phyloP scores from a whole-genome alignment of 768 basidiomycete species.

The Pleurotus cornucopiae region DNA sequence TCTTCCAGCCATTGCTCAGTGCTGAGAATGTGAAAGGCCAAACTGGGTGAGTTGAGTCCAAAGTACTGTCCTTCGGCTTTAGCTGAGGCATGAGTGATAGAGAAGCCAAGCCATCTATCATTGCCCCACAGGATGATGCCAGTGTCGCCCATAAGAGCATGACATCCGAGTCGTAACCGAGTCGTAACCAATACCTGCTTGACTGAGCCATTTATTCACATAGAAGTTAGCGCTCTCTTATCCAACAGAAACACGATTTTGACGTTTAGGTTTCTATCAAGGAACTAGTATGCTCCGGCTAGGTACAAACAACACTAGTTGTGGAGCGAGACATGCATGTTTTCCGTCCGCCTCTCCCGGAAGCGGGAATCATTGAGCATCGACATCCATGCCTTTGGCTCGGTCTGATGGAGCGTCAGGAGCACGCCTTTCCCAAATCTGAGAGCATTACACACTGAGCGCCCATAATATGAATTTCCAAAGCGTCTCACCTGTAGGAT shows the following conservation, averaged over 20 bases:
- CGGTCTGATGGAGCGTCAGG: constrained; percentile 19
- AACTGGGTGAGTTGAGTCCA: constrained; percentile 14
- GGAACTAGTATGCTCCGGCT: not conserved
- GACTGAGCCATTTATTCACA: not conserved
- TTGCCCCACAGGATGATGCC: not conserved
- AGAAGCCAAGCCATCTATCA: constrained; percentile 5
- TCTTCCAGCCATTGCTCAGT: constrained; percentile 51
- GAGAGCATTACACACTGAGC: constrained; percentile 2
- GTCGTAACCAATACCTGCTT: no score
- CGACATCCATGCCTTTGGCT: constrained; percentile 24
- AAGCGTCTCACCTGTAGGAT: constrained; percentile 74
- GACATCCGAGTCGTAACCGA: not conserved
- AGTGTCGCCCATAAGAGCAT: not conserved
- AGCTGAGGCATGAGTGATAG: constrained; percentile 8
- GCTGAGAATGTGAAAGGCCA: constrained; percentile 14
- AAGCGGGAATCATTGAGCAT: constrained; percentile 18
- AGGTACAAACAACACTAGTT: not conserved
- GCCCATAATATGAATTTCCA: constrained; percentile 5
- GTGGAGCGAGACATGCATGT: no score
- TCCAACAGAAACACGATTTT: not conserved
- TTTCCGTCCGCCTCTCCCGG: not conserved
- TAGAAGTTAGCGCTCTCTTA: not conserved
- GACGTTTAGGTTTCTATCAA: constrained; percentile 4
- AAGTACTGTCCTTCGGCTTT: constrained; percentile 6
- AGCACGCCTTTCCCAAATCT: constrained; percentile 66